Evolutionary conservation across 305 asterid species (phyloP).

Genomic region (Lippia alba): DNA sequence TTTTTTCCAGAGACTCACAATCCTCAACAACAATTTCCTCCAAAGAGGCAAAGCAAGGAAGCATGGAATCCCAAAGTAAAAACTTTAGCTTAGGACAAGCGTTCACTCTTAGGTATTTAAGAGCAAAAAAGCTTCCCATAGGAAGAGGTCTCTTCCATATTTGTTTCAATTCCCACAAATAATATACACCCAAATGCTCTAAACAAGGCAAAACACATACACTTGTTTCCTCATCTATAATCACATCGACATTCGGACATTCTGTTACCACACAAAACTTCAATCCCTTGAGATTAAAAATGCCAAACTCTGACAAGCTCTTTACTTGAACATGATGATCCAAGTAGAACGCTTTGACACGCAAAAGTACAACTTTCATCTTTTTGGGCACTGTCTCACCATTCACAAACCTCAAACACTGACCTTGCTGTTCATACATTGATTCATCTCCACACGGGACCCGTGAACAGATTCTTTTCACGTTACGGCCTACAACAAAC

Average conservation of each 20-base stretch:
- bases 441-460: conserved; percentile 34
- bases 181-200: no score
- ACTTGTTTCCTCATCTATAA: conserved; percentile 7
- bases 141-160: no score
- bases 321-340: conserved; percentile 34
- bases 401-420: conserved; percentile 37
- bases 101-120: no score
- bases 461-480: conserved; percentile 28
- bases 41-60: no score
- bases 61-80: no score
- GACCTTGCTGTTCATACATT: conserved; percentile 18
- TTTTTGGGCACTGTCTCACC: conserved; percentile 15
- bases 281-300: conserved; percentile 25
- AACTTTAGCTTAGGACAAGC: no score
- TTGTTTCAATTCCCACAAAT: no score
- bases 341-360: conserved; percentile 34
- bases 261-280: conserved; percentile 33
- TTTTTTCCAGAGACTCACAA: no score
- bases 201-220: no score
- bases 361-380: conserved; percentile 25
- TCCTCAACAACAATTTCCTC: no score
- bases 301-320: conserved; percentile 32
- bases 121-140: no score
- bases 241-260: conserved; percentile 29
- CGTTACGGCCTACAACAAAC: conserved; percentile 33